phyloP scores from a whole-genome alignment of 2,329 filamentous ascomycete genomes.

The Pseudonectria foliicola region DNA sequence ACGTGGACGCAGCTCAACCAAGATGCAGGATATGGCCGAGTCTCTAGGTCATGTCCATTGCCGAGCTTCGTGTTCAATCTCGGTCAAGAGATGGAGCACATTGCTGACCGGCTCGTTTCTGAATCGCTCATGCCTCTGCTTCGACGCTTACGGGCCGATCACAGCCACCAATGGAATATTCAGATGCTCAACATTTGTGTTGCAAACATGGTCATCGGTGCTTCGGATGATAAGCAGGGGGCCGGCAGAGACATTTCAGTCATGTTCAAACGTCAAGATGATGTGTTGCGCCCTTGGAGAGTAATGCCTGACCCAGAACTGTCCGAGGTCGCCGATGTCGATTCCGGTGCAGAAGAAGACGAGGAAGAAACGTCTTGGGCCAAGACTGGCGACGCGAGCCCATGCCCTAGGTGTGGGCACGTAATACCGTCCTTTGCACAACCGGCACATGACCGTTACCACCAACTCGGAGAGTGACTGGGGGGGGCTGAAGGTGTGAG shows the following conservation, averaged over 20 bases:
- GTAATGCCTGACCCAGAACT: slow-evolving; percentile 31
- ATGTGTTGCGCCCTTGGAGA: slow-evolving; percentile 60
- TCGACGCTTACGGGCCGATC: slow-evolving; percentile 62
- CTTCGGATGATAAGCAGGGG: slow-evolving; percentile 41
- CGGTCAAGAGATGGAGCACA: slow-evolving; percentile 46
- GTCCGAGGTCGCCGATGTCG: slow-evolving; percentile 24
- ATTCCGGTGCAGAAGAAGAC: slow-evolving; percentile 11
- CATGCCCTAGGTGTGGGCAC: slow-evolving; percentile 44
- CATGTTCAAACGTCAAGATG: slow-evolving; percentile 76
- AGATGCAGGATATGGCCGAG: slow-evolving; percentile 54
- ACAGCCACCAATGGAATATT: slow-evolving; percentile 63
- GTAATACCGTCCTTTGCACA: slow-evolving; percentile 51
- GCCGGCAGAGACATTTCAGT: slow-evolving; percentile 68
- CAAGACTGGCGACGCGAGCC: slow-evolving; percentile 19
- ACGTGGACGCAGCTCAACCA: slow-evolving; percentile 37
- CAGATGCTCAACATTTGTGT: slow-evolving; percentile 82
- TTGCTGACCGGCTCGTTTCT: slow-evolving; percentile 62
- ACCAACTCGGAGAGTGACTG: slow-evolving; percentile 24
- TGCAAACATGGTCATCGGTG: slow-evolving; percentile 67
- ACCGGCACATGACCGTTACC: slow-evolving; percentile 41
- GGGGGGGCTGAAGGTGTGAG: not conserved
- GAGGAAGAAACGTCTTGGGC: slow-evolving; percentile 23
- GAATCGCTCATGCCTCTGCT: slow-evolving; percentile 68
- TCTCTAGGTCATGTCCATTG: slow-evolving; percentile 67
- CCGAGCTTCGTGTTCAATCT: slow-evolving; percentile 68